phyloP scores from a whole-genome alignment of 305 asterid genomes.

The Fraxinus platypoda region DNA sequence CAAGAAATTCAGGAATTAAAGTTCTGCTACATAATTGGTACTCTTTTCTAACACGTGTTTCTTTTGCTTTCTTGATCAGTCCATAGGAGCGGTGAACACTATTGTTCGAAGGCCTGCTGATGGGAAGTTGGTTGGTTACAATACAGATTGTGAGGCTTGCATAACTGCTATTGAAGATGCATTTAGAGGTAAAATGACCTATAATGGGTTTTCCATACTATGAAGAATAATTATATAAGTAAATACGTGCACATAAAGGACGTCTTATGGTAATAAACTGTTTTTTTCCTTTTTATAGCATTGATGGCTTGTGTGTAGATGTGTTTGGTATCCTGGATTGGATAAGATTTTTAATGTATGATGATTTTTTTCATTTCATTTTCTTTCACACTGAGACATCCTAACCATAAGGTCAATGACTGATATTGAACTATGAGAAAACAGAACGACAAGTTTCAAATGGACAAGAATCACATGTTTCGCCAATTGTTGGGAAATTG shows the following conservation, averaged over 20 bases:
- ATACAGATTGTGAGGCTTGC: slow-evolving; percentile 69
- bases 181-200: slow-evolving; percentile 32
- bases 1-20: not conserved
- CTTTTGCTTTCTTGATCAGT: slow-evolving; percentile 28
- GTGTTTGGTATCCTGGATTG: not conserved
- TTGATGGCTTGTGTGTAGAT: not conserved
- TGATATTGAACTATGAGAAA: not conserved
- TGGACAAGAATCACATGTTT: slow-evolving; percentile 36
- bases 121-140: slow-evolving; percentile 59
- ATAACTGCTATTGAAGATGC: slow-evolving; percentile 71
- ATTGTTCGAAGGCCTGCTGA: slow-evolving; percentile 52
- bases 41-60: slow-evolving; percentile 9
- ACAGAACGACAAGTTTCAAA: slow-evolving; percentile 34
- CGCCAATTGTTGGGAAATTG: slow-evolving; percentile 56
- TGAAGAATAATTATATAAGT: not conserved
- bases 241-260: not conserved
- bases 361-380: too few species aligned
- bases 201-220: not conserved
- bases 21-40: slow-evolving; percentile 5
- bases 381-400: not conserved
- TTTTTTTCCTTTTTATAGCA: not conserved
- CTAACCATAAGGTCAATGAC: not conserved
- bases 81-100: slow-evolving; percentile 68
- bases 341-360: not conserved
- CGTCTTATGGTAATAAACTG: not conserved